Conservation (phyloP, 768 basidiomycete species). For the Rhizopogon rudus region DNA sequence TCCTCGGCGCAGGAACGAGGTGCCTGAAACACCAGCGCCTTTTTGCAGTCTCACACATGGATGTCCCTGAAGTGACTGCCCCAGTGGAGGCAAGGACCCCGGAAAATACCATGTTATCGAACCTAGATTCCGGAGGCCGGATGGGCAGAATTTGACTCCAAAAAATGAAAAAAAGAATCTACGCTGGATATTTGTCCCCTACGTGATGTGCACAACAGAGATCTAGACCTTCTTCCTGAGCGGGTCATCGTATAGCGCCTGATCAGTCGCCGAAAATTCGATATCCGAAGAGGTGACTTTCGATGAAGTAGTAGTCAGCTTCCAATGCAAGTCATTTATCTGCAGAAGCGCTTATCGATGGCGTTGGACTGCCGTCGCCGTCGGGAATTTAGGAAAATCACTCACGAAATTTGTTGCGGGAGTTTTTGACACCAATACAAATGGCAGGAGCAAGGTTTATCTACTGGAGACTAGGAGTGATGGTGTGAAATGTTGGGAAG, state of each 20-base stretch:
- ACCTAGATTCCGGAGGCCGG: neutral
- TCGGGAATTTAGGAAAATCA: neutral
- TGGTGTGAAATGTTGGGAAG: neutral
- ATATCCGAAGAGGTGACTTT: neutral
- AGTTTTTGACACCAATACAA: neutral
- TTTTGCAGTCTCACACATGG: slow-evolving; percentile 20
- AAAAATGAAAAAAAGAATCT: no score
- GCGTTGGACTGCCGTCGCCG: neutral
- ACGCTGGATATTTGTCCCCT: neutral
- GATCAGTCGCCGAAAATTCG: neutral
- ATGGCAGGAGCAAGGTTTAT: neutral
- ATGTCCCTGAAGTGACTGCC: slow-evolving; percentile 18
- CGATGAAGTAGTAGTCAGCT: neutral
- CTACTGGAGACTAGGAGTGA: no score
- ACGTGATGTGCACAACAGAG: neutral
- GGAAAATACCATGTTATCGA: neutral
- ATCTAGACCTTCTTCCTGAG: neutral
- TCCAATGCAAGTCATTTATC: neutral
- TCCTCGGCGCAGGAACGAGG: slow-evolving; percentile 26
- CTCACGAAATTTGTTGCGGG: no score
- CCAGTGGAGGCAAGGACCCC: neutral
- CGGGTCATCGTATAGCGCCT: neutral
- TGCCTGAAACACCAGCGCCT: slow-evolving; percentile 7
- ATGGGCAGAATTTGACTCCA: no score
- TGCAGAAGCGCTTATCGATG: neutral